Evolutionary conservation across 768 basidiomycete species (phyloP).

Genomic region (Rhodotorula taiwanensis): DNA sequence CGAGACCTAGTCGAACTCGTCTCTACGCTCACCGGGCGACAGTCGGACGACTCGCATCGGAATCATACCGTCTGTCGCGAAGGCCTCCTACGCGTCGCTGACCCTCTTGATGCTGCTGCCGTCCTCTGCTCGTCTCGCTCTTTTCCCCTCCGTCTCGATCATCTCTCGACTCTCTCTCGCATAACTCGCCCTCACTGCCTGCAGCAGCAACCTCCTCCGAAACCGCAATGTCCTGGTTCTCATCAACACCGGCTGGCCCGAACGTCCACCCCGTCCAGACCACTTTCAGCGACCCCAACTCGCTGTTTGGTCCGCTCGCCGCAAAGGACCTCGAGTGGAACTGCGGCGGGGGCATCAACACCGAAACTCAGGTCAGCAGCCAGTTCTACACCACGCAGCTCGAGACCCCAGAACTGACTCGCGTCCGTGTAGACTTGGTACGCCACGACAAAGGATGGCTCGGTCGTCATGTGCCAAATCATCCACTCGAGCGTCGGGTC

Average conservation of each 20-base stretch:
- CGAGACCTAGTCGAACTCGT: too few species aligned
- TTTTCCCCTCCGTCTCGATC: too few species aligned
- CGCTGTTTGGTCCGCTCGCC: constrained; percentile 69
- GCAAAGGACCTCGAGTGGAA: constrained; percentile 72
- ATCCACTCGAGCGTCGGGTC: constrained; percentile 69
- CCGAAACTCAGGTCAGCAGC: constrained; percentile 52
- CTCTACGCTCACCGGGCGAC: too few species aligned
- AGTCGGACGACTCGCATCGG: too few species aligned
- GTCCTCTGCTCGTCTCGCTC: too few species aligned
- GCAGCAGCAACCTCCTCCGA: background rate
- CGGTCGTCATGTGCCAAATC: constrained; percentile 53
- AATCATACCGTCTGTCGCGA: too few species aligned
- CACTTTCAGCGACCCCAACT: constrained; percentile 51
- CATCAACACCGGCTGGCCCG: constrained; percentile 39
- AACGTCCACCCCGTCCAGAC: constrained; percentile 78
- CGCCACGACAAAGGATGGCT: constrained; percentile 68
- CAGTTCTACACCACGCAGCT: too few species aligned
- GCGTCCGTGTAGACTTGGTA: too few species aligned
- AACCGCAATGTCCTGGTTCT: constrained; percentile 36
- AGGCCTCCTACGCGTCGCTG: too few species aligned
- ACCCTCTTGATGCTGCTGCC: too few species aligned
- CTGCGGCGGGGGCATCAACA: constrained; percentile 72
- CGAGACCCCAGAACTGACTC: too few species aligned
- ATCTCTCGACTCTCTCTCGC: background rate
- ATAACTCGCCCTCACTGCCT: too few species aligned